Evolutionary conservation across 225 moss, liverwort and hornwort genomes (phyloP).

Genomic region (Marchantia polymorpha): DNA sequence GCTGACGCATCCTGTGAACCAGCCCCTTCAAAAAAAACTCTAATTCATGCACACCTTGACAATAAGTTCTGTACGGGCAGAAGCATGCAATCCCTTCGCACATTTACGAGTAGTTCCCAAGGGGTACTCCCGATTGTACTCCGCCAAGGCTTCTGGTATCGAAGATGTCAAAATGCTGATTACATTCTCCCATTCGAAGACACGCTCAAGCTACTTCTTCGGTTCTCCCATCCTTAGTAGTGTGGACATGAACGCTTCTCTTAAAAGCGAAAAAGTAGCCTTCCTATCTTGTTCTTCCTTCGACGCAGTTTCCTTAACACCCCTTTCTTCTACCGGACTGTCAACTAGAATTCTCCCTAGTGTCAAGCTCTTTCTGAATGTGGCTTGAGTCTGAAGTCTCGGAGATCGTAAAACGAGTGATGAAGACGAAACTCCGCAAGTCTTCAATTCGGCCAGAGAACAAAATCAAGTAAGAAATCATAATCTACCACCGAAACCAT

Average conservation of each 20-base stretch:
- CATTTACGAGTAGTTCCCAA: constrained; percentile 19
- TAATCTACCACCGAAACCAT: no score
- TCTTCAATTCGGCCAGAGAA: no score
- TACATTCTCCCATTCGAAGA: constrained; percentile 4
- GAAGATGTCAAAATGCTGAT: background rate
- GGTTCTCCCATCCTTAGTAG: constrained; percentile 20
- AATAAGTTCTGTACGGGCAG: background rate
- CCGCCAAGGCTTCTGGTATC: background rate
- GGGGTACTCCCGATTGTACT: background rate
- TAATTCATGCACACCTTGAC: constrained; percentile 20
- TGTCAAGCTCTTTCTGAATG: no score
- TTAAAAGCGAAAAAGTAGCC: constrained; percentile 15
- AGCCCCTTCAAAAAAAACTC: constrained; percentile 15
- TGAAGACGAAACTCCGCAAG: no score
- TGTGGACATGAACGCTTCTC: constrained; percentile 15
- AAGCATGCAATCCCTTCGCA: constrained; percentile 6
- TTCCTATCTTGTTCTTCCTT: constrained; percentile 28
- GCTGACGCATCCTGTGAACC: constrained; percentile 49
- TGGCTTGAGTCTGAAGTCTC: no score
- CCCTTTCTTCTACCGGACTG: constrained; percentile 22
- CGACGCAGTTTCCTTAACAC: constrained; percentile 16
- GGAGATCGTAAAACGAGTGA: no score
- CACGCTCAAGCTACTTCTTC: background rate
- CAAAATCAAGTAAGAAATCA: no score
- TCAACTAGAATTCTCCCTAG: constrained; percentile 31